Evolutionary conservation across 1,139 yeast species (phyloP), one percentile per base, ranked within the genome.

Genomic region (Blastobotrys illinoisensis): DNA sequence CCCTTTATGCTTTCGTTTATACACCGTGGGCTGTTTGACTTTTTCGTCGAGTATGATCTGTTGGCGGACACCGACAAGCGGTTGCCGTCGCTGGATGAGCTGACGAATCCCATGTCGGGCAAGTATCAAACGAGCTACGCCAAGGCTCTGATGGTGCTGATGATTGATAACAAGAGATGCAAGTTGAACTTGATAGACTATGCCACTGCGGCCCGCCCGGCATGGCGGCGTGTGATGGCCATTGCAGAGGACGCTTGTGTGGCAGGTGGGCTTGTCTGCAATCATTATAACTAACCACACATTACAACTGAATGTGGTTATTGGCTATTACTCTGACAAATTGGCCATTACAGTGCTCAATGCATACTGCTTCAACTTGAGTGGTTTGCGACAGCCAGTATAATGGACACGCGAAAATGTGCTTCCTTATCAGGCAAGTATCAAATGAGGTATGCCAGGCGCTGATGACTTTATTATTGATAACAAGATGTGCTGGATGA

Each of bases 11-110:
- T 48, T 21, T 44, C 54, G 16, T 48, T 49, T 14, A 49, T 49
- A 16, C 45, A 51, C 11, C 52, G 51, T 23, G 57, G 57, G 14
- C 20, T 54, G 16, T 16, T 44, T 23, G 57, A 54, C 21, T 54
- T 51, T 47, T 54, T 51, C 16, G 45, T 54, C 18, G 49, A 54
- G 20, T 54, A 54, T 24, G 55, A 54, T 13, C 24, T 13, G 20
- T 14, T 44, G 20, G 54, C 54, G 2, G 32, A 11, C 4, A 9
- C 5, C 11, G 50, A 51, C 40, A 50, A 46, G 18, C 26, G 20
- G 5, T n/a, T 51, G 24, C 46, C 47, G 13, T 44, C 46, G n/a
- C 44, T 53, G 23, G 55, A 53, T 23, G 18, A 28, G 26, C 46
- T 53, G 46, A 53, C 51, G 7, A 48, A 49, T 16, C 48, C 49